Conservation (phyloP, 2,329 filamentous ascomycete genomes). For the Dryadomyces quercus-mongolicae region DNA sequence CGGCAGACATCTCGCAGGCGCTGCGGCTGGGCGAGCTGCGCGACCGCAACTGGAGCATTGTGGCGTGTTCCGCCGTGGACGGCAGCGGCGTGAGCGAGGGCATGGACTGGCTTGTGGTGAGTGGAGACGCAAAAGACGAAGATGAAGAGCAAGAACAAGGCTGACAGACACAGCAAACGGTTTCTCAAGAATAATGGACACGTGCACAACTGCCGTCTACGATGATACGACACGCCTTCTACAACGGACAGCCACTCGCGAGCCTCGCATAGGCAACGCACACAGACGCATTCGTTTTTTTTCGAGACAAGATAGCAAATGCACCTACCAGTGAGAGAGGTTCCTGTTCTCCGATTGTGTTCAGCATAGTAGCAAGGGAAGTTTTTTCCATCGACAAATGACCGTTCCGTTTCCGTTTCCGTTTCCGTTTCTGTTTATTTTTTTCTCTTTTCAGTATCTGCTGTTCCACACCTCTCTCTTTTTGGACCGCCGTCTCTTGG, state of each 20-base stretch:
- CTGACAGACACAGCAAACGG: constrained; percentile 23
- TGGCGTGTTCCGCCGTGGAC: constrained; percentile 93
- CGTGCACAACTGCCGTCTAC: background rate
- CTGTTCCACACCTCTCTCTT: too few species aligned
- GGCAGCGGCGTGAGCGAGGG: constrained; percentile 90
- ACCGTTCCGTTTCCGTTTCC: too few species aligned
- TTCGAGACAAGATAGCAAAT: too few species aligned
- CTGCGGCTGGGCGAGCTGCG: constrained; percentile 80
- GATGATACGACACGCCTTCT: background rate
- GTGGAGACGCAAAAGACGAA: constrained; percentile 15
- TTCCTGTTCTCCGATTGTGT: too few species aligned
- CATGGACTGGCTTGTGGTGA: constrained; percentile 96
- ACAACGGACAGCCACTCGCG: background rate
- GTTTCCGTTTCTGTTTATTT: too few species aligned
- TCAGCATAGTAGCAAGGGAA: too few species aligned
- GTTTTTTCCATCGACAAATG: too few species aligned
- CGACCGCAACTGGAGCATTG: constrained; percentile 98
- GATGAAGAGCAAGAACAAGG: background rate
- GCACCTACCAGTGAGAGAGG: too few species aligned
- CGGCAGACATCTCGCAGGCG: constrained; percentile 92
- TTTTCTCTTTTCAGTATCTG: too few species aligned
- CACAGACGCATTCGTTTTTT: too few species aligned
- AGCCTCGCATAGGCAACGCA: background rate
- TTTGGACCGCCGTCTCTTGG: too few species aligned
- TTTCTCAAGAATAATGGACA: constrained; percentile 24